These are phyloP conservation scores for Biscogniauxia marginata DNA, from an alignment of 2,329 filamentous ascomycete genomes.

Conservation along the genomic window DNA sequence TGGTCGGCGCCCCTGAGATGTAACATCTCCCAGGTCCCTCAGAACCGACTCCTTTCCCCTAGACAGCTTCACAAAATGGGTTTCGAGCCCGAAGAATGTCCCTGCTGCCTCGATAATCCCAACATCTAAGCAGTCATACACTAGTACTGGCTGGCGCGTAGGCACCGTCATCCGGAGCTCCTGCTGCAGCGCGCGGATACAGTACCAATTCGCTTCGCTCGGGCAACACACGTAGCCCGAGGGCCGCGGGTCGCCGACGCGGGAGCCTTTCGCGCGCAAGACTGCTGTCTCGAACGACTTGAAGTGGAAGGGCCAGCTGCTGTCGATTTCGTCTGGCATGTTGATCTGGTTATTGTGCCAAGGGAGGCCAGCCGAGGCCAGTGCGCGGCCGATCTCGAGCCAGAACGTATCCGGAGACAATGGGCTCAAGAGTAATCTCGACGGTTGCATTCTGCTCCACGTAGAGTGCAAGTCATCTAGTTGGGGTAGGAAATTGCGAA, in stretches of 20 bases:
- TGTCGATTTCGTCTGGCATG: constrained; percentile 12
- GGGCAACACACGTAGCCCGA: constrained; percentile 10
- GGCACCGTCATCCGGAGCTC: constrained; percentile 8
- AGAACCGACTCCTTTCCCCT: neutral
- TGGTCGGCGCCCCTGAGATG: constrained; percentile 1
- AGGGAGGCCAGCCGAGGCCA: constrained; percentile 9
- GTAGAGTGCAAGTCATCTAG: constrained; percentile 1
- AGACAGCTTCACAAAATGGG: constrained; percentile 1
- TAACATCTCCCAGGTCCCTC: neutral
- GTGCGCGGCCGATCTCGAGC: constrained; percentile 1
- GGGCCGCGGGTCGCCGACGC: constrained; percentile 6
- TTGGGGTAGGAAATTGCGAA: constrained; percentile 5
- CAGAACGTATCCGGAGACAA: constrained; percentile 5
- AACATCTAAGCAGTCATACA: constrained; percentile 8
- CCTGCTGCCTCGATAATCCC: neutral
- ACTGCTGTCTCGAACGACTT: constrained; percentile 8
- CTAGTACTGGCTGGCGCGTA: constrained; percentile 2
- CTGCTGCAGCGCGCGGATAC: constrained; percentile 16
- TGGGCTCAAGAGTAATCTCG: neutral
- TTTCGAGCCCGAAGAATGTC: constrained; percentile 10
- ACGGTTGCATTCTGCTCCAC: too few relatives aligned
- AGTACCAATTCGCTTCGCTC: constrained; percentile 13
- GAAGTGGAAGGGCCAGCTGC: constrained; percentile 14
- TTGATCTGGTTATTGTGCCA: constrained; percentile 16
- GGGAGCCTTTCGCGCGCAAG: constrained; percentile 7